phyloP scores from a whole-genome alignment of 2,329 filamentous ascomycete genomes.

The Ilyonectria mors-panacis region DNA sequence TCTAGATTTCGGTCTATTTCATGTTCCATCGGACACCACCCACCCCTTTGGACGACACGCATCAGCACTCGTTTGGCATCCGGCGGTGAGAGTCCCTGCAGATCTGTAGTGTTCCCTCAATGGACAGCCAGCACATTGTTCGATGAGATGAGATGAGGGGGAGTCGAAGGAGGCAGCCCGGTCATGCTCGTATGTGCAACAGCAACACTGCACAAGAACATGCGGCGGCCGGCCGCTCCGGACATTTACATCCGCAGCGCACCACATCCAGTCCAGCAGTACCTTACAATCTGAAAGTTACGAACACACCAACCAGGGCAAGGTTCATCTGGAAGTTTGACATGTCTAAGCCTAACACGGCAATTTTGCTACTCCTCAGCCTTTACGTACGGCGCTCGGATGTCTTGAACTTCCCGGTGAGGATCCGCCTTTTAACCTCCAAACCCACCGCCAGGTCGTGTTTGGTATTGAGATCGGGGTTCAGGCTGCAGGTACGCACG shows the following conservation, averaged over 20 bases:
- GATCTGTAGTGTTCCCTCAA: slow-evolving; percentile 24
- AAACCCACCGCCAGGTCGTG: slow-evolving; percentile 11
- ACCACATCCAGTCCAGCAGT: slow-evolving; percentile 19
- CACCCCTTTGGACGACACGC: slow-evolving; percentile 39
- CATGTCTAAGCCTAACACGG: slow-evolving; percentile 19
- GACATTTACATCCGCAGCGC: slow-evolving; percentile 5
- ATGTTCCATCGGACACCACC: slow-evolving; percentile 39
- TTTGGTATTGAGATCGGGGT: slow-evolving; percentile 17
- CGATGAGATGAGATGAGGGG: slow-evolving; percentile 11
- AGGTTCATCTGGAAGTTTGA: slow-evolving; percentile 11
- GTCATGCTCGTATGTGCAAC: slow-evolving; percentile 8
- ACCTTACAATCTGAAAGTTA: slow-evolving; percentile 4
- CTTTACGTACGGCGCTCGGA: slow-evolving; percentile 17
- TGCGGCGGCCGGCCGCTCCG: background rate
- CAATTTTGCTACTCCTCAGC: slow-evolving; percentile 1
- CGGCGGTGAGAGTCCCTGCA: slow-evolving; percentile 42
- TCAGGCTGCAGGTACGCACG: slow-evolving; percentile 27
- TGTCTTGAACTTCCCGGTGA: slow-evolving; percentile 22
- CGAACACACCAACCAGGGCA: slow-evolving; percentile 16
- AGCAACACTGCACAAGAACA: background rate
- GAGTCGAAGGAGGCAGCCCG: slow-evolving; percentile 26
- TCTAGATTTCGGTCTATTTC: slow-evolving; percentile 26
- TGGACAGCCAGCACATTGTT: slow-evolving; percentile 16
- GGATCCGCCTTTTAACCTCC: slow-evolving; percentile 28
- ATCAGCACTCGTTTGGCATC: slow-evolving; percentile 26